Evolutionary conservation across 2,329 filamentous ascomycete genomes (phyloP), one percentile per base, ranked within the genome.

Genomic region (Exophiala dermatitidis): DNA sequence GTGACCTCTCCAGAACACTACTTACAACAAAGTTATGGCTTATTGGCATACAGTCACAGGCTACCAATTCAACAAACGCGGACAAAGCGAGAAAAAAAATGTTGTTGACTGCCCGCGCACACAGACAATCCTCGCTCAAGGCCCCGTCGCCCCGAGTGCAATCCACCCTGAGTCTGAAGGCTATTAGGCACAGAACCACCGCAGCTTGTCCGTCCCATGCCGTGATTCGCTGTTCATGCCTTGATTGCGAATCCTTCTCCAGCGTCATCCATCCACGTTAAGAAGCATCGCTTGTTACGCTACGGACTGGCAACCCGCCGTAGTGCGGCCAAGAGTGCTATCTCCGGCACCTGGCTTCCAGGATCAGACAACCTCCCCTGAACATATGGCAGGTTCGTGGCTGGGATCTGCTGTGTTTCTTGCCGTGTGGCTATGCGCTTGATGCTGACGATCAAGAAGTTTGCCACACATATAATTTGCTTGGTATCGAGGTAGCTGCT

Each of bases 271-370:
- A 36, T 47, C 50, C 48, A 42, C 41, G 19, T 37, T 38, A 37
- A 42, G 47, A 19, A 49, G 47, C 48, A 50, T 54, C 44, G 54
- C 51, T 55, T 57, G 50, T 42, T 37, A 48, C 52, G 42, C 51
- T 52, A 56, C 57, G 57, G 57, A 54, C 54, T 50, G 42, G 12
- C 32, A 37, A 52, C 43, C 57, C 57, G 54, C 48, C 52, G 34
- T 26, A 45, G n/a, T 57, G 53, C 53, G 46, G 33, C 38, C 34
- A 44, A 19, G 26, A 50, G 29, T 59, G 40, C 57, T 57, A 59
- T 59, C 57, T 56, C 53, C 52, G 57, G 54, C 46, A 48, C 48
- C 30, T 34, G n/a, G 28, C 40, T 29, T 32, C 42, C 28, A 28
- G 28, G 28, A 9, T 2, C 42, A 45, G n/a, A 31, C n/a, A 30